Evolutionary conservation across 2,329 filamentous ascomycete genomes (phyloP).

Genomic region (Colletotrichum eleusines): DNA sequence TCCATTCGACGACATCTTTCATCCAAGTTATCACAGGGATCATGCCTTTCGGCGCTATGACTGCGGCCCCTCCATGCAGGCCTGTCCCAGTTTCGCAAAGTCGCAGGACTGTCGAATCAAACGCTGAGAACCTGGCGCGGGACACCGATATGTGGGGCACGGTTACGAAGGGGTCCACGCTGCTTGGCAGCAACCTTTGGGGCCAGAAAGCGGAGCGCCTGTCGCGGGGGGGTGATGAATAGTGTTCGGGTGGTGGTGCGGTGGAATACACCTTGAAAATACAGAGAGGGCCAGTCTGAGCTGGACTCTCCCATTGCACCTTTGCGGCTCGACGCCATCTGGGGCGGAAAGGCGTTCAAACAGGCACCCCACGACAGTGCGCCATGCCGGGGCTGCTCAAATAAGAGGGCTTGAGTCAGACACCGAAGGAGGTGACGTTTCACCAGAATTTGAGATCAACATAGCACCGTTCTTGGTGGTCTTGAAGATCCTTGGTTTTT

Average conservation of each 20-base stretch:
- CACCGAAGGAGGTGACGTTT: constrained; percentile 4
- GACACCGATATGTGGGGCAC: background rate
- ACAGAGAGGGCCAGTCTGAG: too few species aligned
- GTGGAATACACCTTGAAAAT: background rate
- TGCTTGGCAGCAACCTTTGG: background rate
- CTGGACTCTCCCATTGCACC: constrained; percentile 6
- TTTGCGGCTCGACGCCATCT: constrained; percentile 15
- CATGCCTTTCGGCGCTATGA: constrained; percentile 37
- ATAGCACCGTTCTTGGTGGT: background rate
- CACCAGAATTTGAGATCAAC: background rate
- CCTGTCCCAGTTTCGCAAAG: background rate
- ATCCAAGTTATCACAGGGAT: constrained; percentile 12
- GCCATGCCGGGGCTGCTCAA: background rate
- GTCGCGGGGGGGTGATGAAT: background rate
- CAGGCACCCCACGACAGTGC: constrained; percentile 7
- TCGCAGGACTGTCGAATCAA: constrained; percentile 28
- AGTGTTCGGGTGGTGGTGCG: constrained; percentile 8
- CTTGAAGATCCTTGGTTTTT: background rate
- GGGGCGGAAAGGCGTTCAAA: constrained; percentile 18
- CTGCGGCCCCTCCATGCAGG: background rate
- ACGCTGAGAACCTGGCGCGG: background rate
- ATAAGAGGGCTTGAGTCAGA: constrained; percentile 5
- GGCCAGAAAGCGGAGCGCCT: constrained; percentile 1
- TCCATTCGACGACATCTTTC: background rate
- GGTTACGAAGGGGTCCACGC: constrained; percentile 11